Base-by-base conservation (phyloP, 768 basidiomycete genomes). In the Artomyces pyxidatus region DNA sequence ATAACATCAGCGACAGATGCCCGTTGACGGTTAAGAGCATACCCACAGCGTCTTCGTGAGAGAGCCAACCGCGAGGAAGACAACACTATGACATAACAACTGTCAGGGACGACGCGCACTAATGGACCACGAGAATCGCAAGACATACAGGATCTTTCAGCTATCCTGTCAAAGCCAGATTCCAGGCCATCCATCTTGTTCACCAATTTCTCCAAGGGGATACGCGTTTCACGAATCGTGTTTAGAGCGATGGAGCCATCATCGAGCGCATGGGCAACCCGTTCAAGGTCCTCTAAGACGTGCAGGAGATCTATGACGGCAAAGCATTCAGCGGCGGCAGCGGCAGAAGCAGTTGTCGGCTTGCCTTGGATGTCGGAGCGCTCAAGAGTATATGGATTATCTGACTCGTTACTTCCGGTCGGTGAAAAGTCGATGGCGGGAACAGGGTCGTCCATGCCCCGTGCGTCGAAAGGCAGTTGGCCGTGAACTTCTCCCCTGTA, bases 401-500 rank as follows among this genome's bases (percentile, higher is more conserved):
- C 53, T 30, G 71, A 69, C 37, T 90, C 85, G 11, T 67, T 69
- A 46, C 72, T 77, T 32, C 84, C 85, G 1, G 74, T 73, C 0
- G 87, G 83, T 1, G 84, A 81, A 59, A 93, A 84, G 58, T 93
- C 91, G 55, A 93, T 77, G 6, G 71, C 73, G 0, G 88, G 88
- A 3, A 87, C 83, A 2, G 82, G 71, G 53, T 86, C 88, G 29
- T 89, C 85, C 78, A 96, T 79, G 3, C 86, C 87, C 43, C 74
- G 72, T 3, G 84, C 76, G 30, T 88, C 85, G 62, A 93, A 97
- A 0, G 96, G 96, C 5, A 98, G 71, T 56, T 89, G 84, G 0
- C 87, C 87, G 52, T 88, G 78, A 11, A 88, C 76, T 59, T 95
- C 92, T 4, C 83, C 75, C 19, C 88, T 76, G 61, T 95, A 93